phyloP scores from a whole-genome alignment of 1,284 basidiomycete genomes.

The Apiotrichum porosum region DNA sequence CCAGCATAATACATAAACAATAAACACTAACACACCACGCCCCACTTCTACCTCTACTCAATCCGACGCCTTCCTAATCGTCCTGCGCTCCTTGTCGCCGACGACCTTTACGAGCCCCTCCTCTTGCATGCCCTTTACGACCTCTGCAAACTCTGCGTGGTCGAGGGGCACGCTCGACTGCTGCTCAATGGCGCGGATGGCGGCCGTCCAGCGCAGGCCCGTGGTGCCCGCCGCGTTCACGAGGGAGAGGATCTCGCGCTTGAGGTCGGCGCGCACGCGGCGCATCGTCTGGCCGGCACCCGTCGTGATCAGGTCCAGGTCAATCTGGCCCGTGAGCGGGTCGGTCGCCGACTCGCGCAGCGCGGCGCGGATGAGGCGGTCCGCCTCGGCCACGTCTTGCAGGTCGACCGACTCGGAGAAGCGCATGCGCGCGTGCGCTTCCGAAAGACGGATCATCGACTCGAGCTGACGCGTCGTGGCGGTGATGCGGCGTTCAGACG shows the following conservation, averaged over 20 bases:
- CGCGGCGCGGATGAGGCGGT: slow-evolving; percentile 88
- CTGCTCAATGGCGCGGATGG: slow-evolving; percentile 63
- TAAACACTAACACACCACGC: background rate
- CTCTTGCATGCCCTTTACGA: slow-evolving; percentile 67
- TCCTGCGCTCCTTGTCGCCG: slow-evolving; percentile 77
- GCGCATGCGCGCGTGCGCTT: slow-evolving; percentile 94
- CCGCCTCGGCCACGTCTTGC: slow-evolving; percentile 83
- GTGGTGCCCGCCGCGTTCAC: slow-evolving; percentile 60
- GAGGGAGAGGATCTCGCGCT: slow-evolving; percentile 63
- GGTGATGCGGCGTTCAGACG: slow-evolving; percentile 88
- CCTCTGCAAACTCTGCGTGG: slow-evolving; percentile 71
- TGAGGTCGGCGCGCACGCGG: slow-evolving; percentile 75
- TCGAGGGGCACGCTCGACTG: slow-evolving; percentile 78
- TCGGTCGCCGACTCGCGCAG: slow-evolving; percentile 92
- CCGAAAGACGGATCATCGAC: slow-evolving; percentile 94
- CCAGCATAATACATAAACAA: background rate
- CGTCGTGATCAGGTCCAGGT: slow-evolving; percentile 92
- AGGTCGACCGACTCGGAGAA: slow-evolving; percentile 79
- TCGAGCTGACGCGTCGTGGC: slow-evolving; percentile 97
- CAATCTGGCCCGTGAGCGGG: slow-evolving; percentile 83
- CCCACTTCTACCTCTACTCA: background rate
- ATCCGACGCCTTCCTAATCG: slow-evolving; percentile 57
- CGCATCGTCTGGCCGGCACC: slow-evolving; percentile 82
- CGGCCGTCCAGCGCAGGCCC: slow-evolving; percentile 75
- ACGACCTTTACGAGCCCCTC: slow-evolving; percentile 79